A percentile compares a stretch with the other conserved stretches of the same genome.
Evolutionary conservation across 2,329 filamentous ascomycete species (phyloP).

Genomic region (Aspergillus piperis): DNA sequence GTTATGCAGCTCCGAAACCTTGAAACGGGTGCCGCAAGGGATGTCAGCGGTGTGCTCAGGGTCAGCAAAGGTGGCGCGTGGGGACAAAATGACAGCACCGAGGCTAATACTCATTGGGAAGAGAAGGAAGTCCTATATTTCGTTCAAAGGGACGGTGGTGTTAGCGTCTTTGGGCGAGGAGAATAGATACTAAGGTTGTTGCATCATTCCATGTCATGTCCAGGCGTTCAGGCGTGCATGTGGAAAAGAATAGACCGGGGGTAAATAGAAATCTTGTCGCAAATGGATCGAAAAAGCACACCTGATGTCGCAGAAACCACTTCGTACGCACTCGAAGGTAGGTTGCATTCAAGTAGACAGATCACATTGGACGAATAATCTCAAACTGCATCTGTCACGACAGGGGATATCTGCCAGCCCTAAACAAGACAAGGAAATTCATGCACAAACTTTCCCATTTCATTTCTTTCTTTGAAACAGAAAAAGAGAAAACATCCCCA

Average conservation of each 20-base stretch:
- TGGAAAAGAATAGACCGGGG: constrained; percentile 11
- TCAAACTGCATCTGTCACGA: constrained; percentile 40
- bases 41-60: constrained; percentile 85
- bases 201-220: not conserved
- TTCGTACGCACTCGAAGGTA: constrained; percentile 9
- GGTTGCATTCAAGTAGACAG: constrained; percentile 33
- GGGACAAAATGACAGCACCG: constrained; percentile 34
- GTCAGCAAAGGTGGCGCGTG: constrained; percentile 62
- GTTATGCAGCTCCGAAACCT: constrained; percentile 73
- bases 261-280: constrained; percentile 5
- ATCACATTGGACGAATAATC: constrained; percentile 31
- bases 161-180: constrained; percentile 82
- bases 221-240: constrained; percentile 9
- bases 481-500: constrained; percentile 28
- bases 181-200: constrained; percentile 44
- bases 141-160: constrained; percentile 74
- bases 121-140: constrained; percentile 79
- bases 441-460: constrained; percentile 38
- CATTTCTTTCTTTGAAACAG: constrained; percentile 20
- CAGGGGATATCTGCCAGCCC: constrained; percentile 42
- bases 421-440: constrained; percentile 43
- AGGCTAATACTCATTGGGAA: constrained; percentile 33
- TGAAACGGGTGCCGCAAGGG: constrained; percentile 84
- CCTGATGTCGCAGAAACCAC: not conserved
- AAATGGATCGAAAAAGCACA: not conserved